Percentiles rank a stretch among this genome's conserved stretches.
Evolutionary conservation across 164 flowering plant species (phyloP).

Genomic region (Brasenia schreberi): DNA sequence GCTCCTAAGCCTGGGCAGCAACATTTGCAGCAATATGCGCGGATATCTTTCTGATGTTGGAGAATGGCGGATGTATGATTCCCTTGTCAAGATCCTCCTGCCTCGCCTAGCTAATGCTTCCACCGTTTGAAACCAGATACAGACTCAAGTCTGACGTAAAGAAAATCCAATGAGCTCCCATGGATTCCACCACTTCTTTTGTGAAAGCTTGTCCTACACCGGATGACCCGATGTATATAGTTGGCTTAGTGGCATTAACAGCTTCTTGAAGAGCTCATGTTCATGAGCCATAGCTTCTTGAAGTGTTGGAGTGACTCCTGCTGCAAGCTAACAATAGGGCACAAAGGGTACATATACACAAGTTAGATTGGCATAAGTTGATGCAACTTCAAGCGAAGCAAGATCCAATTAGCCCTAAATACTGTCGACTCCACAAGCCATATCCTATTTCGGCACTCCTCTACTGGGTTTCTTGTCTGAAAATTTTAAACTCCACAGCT

Average conservation of each 20-base stretch:
- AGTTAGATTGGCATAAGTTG: background rate
- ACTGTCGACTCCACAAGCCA: conserved; percentile 98
- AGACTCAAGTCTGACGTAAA: background rate
- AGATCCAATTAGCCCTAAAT: conserved; percentile 1
- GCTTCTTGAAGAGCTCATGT: conserved; percentile 72
- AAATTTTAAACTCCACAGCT: background rate
- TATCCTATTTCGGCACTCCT: conserved; percentile 72
- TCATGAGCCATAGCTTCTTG: conserved; percentile 98
- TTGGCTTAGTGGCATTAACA: conserved; percentile 84
- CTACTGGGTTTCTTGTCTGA: conserved; percentile 65
- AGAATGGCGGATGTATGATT: conserved; percentile 68
- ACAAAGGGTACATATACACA: background rate
- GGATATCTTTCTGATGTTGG: conserved; percentile 77
- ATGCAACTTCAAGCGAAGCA: background rate
- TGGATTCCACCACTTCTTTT: conserved; percentile 76
- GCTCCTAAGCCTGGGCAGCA: conserved; percentile 90
- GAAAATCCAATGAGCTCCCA: conserved; percentile 11
- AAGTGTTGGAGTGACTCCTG: conserved; percentile 83
- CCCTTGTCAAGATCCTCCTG: conserved; percentile 64
- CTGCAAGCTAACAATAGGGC: conserved; percentile 76
- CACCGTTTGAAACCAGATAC: conserved; percentile 28
- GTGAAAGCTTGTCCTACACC: conserved; percentile 78
- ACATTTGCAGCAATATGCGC: conserved; percentile 89
- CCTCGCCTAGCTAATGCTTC: conserved; percentile 88
- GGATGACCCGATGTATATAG: conserved; percentile 76